Base-by-base conservation (phyloP, 2,329 filamentous ascomycete genomes). In the Aspergillus cejpii region DNA sequence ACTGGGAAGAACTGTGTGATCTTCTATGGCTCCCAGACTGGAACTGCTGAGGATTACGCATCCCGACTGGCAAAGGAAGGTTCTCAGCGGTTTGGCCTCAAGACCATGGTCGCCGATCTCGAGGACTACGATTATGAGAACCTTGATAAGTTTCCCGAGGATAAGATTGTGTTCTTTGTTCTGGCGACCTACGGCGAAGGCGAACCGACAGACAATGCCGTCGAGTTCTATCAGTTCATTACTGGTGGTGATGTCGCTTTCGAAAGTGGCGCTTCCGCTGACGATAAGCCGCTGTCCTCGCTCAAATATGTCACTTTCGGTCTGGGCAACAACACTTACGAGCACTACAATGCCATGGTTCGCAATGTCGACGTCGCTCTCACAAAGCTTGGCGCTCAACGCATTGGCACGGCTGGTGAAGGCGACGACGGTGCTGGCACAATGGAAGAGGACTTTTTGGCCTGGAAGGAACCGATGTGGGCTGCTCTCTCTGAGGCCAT, bases 401-500 rank as follows among this genome's bases (percentile, higher is more conserved):
- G 88, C 55, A 87, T 98, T 56, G 90, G 92, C 37, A 76, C 83
- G 46, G 88, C 90, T 44, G 92, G 94, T 58, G 91, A 97, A 73
- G 92, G 92, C 61, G 92, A 98, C 60, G 92, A 98, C 65, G 92
- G 94, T 53, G 90, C 92, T 54, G 92, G 94, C 50, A 98, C 92
- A 45, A 98, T 98, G 94, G 92, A 98, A 72, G 94, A 98, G 72
- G 94, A 98, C 62, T 98, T 97, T 69, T 73, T 98, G 60, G 87
- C 91, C 54, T 98, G 92, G 92, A 98, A 98, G 74, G 92, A 98
- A 61, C 90, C 90, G 50, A 98, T 98, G 92, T 98, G 94, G 92
- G 75, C 79, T 59, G 86, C 85, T 48, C 76, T 98, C 42, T 77
- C 85, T 19, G 79, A 87, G 54, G 82, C 87, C 63, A 87, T 98